Evolutionary conservation across 805 yeast species (phyloP), one percentile per base, ranked within the genome.

Genomic region (Teunomyces stri): DNA sequence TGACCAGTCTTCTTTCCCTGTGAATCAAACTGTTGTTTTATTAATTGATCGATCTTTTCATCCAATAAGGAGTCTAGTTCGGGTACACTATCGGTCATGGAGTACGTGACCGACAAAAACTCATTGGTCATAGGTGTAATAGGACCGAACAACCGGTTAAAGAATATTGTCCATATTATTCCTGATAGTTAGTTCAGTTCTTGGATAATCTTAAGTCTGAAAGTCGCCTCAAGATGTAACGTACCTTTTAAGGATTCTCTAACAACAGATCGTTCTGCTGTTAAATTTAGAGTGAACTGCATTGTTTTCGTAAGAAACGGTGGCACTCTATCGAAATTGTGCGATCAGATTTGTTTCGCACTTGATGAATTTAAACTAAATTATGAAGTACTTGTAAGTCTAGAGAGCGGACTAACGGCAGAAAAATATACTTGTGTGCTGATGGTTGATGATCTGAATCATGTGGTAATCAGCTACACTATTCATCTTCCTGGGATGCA

Each of bases 61-160:
- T 72, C 76, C 13, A 73, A 71, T n/a, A 59, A 46, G 3, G 66
- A 43, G 51, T 80, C 84, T 15, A 84, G 61, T n/a, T 75, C 81
- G 0, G 80, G 74, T 46, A 71, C 59, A 27, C 70, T 74, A 3
- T 62, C 68, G 2, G 72, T 75, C 54, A 72, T 68, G 0, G 87
- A 84, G 54, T 84, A 86, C 4, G 87, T 74, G 2, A 84, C 70
- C 13, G 78, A 83, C 7, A 79, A 62, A 44, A 82, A 80, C 51
- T 81, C 84, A n/a, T 68, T 64, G 3, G 79, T 74, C 12, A 68
- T 62, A 1, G 91, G 89, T 1, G 66, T 62, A 13, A 85, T 69
- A 0, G 83, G 75, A 0, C 91, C 92, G 58, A 87, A 81, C 22
- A 85, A 66, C 38, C 95, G 67, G 46, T 82, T 79, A 61, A 87